Conservation (phyloP, 106 monocot genomes). For the Platanthera zijinensis region DNA sequence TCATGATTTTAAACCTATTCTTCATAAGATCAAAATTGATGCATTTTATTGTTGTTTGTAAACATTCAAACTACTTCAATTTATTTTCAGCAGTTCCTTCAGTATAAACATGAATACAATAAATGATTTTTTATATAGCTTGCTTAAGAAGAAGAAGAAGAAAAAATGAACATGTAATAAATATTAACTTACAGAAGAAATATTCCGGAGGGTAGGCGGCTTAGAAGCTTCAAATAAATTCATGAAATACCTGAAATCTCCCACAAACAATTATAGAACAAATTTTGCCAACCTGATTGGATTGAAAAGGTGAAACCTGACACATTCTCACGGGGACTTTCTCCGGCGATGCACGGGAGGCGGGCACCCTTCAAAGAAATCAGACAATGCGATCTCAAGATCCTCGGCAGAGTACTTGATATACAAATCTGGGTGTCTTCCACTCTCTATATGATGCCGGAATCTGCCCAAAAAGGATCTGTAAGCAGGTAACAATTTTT, state of each 20-base stretch:
- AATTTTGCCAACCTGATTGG: neutral
- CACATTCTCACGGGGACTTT: conserved; percentile 31
- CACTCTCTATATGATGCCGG: conserved; percentile 73
- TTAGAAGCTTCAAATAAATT: too few species aligned
- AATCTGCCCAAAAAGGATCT: conserved; percentile 80
- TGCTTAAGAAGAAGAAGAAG: too few species aligned
- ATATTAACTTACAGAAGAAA: too few species aligned
- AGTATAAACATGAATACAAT: too few species aligned
- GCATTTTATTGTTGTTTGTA: too few species aligned
- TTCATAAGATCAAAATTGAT: too few species aligned
- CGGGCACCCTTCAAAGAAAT: conserved; percentile 72
- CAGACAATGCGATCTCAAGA: conserved; percentile 60
- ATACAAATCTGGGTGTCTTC: conserved; percentile 77
- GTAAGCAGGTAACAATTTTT: conserved; percentile 79
- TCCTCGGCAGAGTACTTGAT: conserved; percentile 94
- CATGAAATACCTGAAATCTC: neutral
- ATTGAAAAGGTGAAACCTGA: neutral
- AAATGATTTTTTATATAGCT: too few species aligned
- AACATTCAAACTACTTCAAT: too few species aligned
- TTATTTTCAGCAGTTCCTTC: too few species aligned
- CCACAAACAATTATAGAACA: neutral
- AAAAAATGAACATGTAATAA: too few species aligned
- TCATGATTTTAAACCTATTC: too few species aligned
- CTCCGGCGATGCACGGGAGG: conserved; percentile 45
- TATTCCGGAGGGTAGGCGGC: too few species aligned